Base-by-base conservation (phyloP, 2,329 filamentous ascomycete genomes). In the Aspergillus sp. region DNA sequence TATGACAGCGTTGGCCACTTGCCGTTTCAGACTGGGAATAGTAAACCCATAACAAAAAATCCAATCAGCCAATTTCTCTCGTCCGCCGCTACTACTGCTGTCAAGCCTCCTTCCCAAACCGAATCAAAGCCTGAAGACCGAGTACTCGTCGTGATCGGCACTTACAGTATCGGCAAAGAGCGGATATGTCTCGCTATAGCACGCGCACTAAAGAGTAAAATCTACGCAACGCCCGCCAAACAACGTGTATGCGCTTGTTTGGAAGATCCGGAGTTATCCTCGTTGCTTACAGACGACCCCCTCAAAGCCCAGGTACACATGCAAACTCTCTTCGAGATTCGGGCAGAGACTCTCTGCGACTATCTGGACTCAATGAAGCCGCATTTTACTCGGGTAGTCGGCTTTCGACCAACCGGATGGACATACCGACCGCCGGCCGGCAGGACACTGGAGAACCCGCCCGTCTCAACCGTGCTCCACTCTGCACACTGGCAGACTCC, bases 81-180 rank as follows among this genome's bases (percentile, higher is more conserved):
- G 19, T 80, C 80, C 20, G 73, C 77, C 15, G 74, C 76, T 3
- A 72, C 74, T 8, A 72, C 74, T 8, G 51, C 51, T 48, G 42
- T 63, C 62, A 69, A 63, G 66, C 54, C 63, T 17, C 50, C 58
- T 54, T 56, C 64, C 7, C 61, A 70, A 56, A 51, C 81, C 71
- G 62, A 55, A 3, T 68, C 72, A 30, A 80, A 30, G 27, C 9
- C 27, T 30, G 11, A 81, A 46, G 87, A 90, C 47, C 87, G 91
- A 4, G 82, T 99, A 2, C 83, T 99, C 0, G 90, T 99, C 5
- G 86, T 99, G 6, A 96, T 96, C 60, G 95, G 95, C 45, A 99
- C 95, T 0, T 99, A 99, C 76, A 96, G 90, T 66, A 99, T 99
- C 68, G 95, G 95, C 69, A 99, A 99, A 76, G 95, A 99, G 74